These are phyloP conservation scores for Penicillium alfredii DNA, from an alignment of 495 filamentous ascomycete genomes.

Conservation along the genomic window DNA sequence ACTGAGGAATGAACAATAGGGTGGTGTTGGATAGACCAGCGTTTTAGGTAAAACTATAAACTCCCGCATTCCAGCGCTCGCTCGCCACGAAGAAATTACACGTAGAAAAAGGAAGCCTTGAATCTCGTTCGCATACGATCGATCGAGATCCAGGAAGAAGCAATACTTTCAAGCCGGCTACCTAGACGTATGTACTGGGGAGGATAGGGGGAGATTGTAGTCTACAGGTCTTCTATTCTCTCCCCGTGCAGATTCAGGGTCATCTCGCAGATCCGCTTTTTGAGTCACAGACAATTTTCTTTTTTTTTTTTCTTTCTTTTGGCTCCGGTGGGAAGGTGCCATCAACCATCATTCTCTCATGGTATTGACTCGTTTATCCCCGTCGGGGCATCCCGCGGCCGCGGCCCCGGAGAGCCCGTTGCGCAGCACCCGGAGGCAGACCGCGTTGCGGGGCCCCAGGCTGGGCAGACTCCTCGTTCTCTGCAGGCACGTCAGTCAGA, in stretches of 20 bases:
- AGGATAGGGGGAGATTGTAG: constrained; percentile 7
- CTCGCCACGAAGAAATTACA: too few relatives aligned
- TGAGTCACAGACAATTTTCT: too few relatives aligned
- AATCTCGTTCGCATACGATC: too few relatives aligned
- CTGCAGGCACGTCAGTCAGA: constrained; percentile 30
- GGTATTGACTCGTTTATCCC: constrained; percentile 28
- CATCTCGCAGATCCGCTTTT: too few relatives aligned
- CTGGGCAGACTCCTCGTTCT: constrained; percentile 82
- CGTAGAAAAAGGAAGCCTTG: too few relatives aligned
- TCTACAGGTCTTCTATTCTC: constrained; percentile 13
- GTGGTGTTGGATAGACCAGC: too few relatives aligned
- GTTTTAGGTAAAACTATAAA: too few relatives aligned
- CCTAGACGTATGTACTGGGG: constrained; percentile 14
- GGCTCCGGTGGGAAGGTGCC: constrained; percentile 9
- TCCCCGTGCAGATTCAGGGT: constrained; percentile 12
- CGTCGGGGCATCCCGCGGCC: constrained; percentile 81
- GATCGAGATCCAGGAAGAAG: constrained; percentile 1
- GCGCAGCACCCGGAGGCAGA: constrained; percentile 86
- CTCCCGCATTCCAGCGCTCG: too few relatives aligned
- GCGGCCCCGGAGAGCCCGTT: constrained; percentile 76
- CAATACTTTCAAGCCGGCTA: constrained; percentile 4
- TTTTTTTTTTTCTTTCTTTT: constrained; percentile 1
- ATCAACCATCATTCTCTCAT: constrained; percentile 18
- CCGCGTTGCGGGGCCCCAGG: constrained; percentile 72
- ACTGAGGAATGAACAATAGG: too few relatives aligned